Conservation (phyloP, 495 filamentous ascomycete species). For the Neurospora cerealis region DNA sequence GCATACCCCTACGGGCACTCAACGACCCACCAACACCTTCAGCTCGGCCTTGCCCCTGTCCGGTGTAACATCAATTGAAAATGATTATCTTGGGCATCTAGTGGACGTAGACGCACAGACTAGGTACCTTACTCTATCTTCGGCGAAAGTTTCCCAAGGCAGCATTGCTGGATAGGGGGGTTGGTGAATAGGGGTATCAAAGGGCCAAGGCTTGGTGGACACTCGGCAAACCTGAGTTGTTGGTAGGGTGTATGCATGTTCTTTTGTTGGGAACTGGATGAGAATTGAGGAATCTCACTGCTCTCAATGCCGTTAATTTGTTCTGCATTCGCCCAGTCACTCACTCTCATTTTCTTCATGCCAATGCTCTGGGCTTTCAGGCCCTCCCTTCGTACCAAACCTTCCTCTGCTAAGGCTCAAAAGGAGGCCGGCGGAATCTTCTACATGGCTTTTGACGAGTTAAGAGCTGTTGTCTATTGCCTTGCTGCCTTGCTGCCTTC, state of each 20-base stretch:
- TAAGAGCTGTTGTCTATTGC: not conserved
- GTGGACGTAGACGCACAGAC: not conserved
- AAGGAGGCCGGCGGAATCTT: not conserved
- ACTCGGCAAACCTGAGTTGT: not conserved
- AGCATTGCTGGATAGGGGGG: not conserved
- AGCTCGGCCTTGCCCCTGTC: not conserved
- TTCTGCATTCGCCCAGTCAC: not conserved
- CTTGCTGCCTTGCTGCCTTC: not conserved
- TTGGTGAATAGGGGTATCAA: not conserved
- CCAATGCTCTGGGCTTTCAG: not conserved
- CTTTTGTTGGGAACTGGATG: not conserved
- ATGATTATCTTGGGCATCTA: not conserved
- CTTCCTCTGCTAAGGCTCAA: not conserved
- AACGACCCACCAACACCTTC: not conserved
- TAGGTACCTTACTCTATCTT: not conserved
- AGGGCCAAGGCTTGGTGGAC: not conserved
- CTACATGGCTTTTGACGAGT: not conserved
- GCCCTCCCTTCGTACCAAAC: not conserved
- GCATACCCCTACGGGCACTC: not conserved
- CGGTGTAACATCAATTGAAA: not conserved
- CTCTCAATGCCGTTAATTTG: not conserved
- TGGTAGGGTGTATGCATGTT: not conserved
- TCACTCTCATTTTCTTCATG: not conserved
- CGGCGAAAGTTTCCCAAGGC: not conserved
- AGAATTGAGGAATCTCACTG: not conserved